Percentiles rank a stretch among this genome's conserved stretches.
These are phyloP conservation scores for Fusarium sp. DNA, from an alignment of 2,329 filamentous ascomycete species.

Conservation along the genomic window DNA sequence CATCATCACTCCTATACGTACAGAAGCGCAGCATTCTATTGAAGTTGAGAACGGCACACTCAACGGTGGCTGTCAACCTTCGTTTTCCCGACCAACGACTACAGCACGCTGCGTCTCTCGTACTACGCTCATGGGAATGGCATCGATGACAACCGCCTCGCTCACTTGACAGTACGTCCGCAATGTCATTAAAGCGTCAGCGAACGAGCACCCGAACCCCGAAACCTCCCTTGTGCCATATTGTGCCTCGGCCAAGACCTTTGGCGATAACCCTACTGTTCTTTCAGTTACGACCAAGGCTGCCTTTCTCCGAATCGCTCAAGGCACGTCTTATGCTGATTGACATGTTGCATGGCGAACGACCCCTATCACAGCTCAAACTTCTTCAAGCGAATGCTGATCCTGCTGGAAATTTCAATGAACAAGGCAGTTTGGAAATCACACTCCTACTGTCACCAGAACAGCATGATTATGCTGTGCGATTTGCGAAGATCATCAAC, in stretches of 20 bases:
- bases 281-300: background rate
- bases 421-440: background rate
- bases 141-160: background rate
- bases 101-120: background rate
- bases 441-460: background rate
- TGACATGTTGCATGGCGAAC: background rate
- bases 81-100: background rate
- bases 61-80: background rate
- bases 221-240: background rate
- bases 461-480: background rate
- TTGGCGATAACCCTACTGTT: background rate
- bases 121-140: background rate
- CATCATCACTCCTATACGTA: background rate
- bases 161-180: background rate
- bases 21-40: background rate
- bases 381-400: background rate
- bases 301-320: background rate
- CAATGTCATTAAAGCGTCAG: background rate
- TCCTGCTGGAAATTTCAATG: background rate
- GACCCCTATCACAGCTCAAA: background rate
- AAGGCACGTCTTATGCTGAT: background rate
- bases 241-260: background rate
- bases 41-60: background rate
- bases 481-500: background rate
- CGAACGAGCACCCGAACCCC: background rate